Base-by-base conservation (phyloP, 805 yeast species). In the Ogataea naganishii region DNA sequence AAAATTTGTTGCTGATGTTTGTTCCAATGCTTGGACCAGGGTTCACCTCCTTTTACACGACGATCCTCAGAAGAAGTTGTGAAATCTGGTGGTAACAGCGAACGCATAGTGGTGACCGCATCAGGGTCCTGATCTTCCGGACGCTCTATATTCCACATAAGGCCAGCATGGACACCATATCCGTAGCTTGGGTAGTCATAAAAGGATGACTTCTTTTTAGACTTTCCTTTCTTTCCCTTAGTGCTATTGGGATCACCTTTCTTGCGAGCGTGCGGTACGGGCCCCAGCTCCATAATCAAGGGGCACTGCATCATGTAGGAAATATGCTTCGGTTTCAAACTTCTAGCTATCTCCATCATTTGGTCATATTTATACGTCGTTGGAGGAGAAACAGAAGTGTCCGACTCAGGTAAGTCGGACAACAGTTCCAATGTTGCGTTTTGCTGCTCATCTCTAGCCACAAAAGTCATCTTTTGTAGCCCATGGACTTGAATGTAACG, bases 91-190 rank as follows among this genome's bases (percentile, higher is more conserved):
- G 76, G 79, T 21, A 79, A 61, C 25, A 80, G 62, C 19, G 76
- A 69, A 36, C 94, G 69, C 64, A 89, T 70, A 21, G 79, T 77
- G 34, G 85, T 60, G 26, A 76, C 71, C 14, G 75, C 79, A 7
- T 58, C 62, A 2, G 88, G 76, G 29, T 64, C 61, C 54, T 79
- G 89, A 15, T 69, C 69, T 26, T 66, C 60, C 18, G 78, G 57
- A 8, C 48, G 42, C 10, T 53, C 46, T 42, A 69, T 51, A 44
- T 72, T 71, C 79, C 94, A 82, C 37, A 77, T 50, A 29, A 86
- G 58, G 0, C 96, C 96, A 2, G 80, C 95, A 54, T 86, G 96
- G 7, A 76, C 88, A 1, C 84, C 94, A 8, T 78, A 62, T 16
- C 70, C 66, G 33, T 56, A 40, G 34, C 53, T 44, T 4, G 53